Evolutionary conservation across 129 eudicot genomes (phyloP), one percentile per base, ranked within the genome.

Genomic region (Tagetes patula): DNA sequence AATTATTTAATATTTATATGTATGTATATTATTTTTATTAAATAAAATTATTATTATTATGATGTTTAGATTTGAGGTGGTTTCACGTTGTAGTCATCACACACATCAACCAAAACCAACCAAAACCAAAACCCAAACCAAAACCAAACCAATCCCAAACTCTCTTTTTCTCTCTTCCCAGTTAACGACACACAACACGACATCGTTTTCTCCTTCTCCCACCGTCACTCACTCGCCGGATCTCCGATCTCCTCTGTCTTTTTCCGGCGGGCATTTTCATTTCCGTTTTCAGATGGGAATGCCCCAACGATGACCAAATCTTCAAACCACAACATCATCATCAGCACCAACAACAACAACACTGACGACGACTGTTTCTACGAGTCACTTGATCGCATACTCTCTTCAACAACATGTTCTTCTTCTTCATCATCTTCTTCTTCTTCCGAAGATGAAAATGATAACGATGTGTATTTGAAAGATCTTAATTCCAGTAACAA

Each of bases 381-480:
- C 95, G 98, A 94, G 70, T 87, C 97, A 1, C 92, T 94, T 40
- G 98, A 94, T 77, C 96, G 98, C 33, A 73, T 94, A 30, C 82
- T 94, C 11, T 90, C 98, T 3, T 94, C 98, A 20, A 81, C 98
- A 30, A 89, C 87, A 61, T 86, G 96, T 14, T 87, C 27, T 20
- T 20, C 27, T 20, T 20, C 27, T 20, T 20, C 27, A 20, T 20
- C 98, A 31, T 90, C 90, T 72, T 89, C 96, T 27, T 72, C 81
- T 2, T 90, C 87, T 8, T 71, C 91, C 3, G 80, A 79, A 1
- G 63, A 80, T 2, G 76, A 79, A 6, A 88, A 79, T 6, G 80
- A 79, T 9, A 76, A 71, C 67, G 78, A 81, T 30, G 20, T 43
- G 38, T 43, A 49, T 43, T 2, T 39, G 5, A 71, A 10, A 38